Percentiles rank a stretch among this genome's conserved stretches.
Evolutionary conservation across 2,329 filamentous ascomycete species (phyloP).

Genomic region (Xylariaceae sp.): DNA sequence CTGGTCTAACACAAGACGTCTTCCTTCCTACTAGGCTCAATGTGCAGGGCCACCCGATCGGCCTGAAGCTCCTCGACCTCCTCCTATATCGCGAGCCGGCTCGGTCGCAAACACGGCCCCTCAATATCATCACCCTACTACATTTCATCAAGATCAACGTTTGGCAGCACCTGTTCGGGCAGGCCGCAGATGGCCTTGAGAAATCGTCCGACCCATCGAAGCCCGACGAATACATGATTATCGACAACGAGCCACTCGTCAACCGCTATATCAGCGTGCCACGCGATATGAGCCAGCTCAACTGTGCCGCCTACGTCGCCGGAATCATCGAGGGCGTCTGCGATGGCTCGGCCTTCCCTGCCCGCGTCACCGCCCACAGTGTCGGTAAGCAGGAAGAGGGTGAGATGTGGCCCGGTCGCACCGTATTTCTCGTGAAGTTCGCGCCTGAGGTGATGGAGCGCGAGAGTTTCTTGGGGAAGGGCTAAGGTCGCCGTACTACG

Average conservation of each 20-base stretch:
- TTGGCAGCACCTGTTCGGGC: conserved; percentile 90
- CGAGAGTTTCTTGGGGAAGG: conserved; percentile 79
- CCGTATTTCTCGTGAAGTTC: conserved; percentile 95
- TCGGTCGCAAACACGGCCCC: conserved; percentile 76
- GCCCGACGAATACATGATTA: conserved; percentile 97
- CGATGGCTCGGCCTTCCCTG: conserved; percentile 89
- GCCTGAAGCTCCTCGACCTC: conserved; percentile 92
- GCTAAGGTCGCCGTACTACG: conserved; percentile 32
- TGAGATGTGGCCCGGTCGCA: conserved; percentile 95
- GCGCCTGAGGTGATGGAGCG: conserved; percentile 89
- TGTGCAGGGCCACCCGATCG: conserved; percentile 89
- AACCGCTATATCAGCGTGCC: conserved; percentile 94
- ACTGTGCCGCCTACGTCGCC: conserved; percentile 94
- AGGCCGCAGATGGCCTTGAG: conserved; percentile 91
- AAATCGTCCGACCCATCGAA: conserved; percentile 82
- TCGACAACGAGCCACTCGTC: conserved; percentile 95
- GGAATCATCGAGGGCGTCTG: conserved; percentile 96
- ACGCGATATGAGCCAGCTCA: conserved; percentile 93
- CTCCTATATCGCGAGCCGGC: conserved; percentile 83
- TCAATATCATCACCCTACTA: conserved; percentile 87
- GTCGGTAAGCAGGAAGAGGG: conserved; percentile 61
- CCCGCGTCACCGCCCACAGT: conserved; percentile 87
- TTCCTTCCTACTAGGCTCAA: conserved; percentile 69
- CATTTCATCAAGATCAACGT: conserved; percentile 94
- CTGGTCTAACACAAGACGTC: conserved; percentile 7